These are phyloP conservation scores for Yamagishiella unicocca DNA, from an alignment of 139 green algal species.

Conservation along the genomic window DNA sequence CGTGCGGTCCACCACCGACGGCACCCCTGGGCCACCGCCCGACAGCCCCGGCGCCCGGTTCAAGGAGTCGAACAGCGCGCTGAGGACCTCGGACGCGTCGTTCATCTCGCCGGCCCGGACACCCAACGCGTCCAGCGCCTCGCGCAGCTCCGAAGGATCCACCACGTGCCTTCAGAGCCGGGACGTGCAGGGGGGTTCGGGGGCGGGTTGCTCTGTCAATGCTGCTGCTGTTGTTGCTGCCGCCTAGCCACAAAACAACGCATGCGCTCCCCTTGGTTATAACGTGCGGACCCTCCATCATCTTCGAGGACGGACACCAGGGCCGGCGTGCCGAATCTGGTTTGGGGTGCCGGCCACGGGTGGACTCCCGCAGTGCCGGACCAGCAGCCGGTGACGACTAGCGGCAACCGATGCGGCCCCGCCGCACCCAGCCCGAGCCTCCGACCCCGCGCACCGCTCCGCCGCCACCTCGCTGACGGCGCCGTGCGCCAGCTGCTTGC, in stretches of 20 bases:
- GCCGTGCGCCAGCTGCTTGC: background rate
- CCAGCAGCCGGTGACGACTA: too few species aligned
- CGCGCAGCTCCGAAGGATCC: constrained; percentile 71
- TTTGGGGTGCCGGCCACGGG: too few species aligned
- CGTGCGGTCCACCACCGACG: constrained; percentile 52
- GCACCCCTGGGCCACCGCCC: background rate
- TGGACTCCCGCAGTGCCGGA: too few species aligned
- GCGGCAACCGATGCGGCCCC: background rate
- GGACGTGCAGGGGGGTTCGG: background rate
- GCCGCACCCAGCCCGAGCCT: too few species aligned
- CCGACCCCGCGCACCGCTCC: background rate
- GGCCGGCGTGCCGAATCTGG: too few species aligned
- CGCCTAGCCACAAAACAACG: too few species aligned
- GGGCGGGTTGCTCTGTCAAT: background rate
- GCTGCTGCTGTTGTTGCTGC: background rate
- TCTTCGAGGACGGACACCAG: too few species aligned
- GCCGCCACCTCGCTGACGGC: background rate
- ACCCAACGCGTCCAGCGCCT: constrained; percentile 77
- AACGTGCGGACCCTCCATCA: too few species aligned
- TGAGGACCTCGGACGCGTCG: constrained; percentile 68
- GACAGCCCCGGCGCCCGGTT: constrained; percentile 41
- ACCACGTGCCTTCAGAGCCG: constrained; percentile 50
- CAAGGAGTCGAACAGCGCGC: constrained; percentile 58
- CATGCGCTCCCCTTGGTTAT: too few species aligned
- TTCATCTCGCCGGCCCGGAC: constrained; percentile 71